These are phyloP conservation scores for Colletotrichum sp. DNA, from an alignment of 2,329 filamentous ascomycete species.

Conservation along the genomic window DNA sequence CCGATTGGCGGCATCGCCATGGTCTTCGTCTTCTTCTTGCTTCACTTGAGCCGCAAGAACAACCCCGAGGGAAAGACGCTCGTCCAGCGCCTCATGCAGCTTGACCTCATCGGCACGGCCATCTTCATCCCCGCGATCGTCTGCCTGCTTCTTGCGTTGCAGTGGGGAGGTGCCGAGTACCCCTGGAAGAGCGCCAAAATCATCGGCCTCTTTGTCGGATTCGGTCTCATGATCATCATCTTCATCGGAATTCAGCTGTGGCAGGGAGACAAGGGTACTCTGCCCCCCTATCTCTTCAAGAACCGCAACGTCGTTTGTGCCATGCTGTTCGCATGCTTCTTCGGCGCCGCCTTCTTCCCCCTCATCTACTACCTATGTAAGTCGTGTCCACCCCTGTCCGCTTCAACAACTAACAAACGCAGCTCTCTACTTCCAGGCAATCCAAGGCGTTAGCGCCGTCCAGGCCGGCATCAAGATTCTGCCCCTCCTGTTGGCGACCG, in stretches of 20 bases:
- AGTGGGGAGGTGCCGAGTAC: conserved; percentile 60
- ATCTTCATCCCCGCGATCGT: conserved; percentile 57
- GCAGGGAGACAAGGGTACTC: conserved; percentile 51
- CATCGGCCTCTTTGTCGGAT: conserved; percentile 56
- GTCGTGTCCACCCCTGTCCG: conserved; percentile 16
- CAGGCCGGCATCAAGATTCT: conserved; percentile 60
- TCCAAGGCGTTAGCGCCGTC: conserved; percentile 56
- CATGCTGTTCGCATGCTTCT: conserved; percentile 49
- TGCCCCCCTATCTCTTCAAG: conserved; percentile 54
- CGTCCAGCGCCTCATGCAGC: conserved; percentile 41
- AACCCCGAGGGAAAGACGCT: conserved; percentile 37
- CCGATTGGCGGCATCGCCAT: conserved; percentile 53
- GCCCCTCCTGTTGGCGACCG: conserved; percentile 55
- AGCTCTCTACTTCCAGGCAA: conserved; percentile 60
- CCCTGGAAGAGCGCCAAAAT: conserved; percentile 54
- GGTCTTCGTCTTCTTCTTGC: conserved; percentile 48
- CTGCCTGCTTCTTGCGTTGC: conserved; percentile 58
- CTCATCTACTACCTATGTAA: conserved; percentile 59
- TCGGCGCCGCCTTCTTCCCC: conserved; percentile 57
- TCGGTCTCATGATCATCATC: conserved; percentile 45
- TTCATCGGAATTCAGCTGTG: conserved; percentile 53
- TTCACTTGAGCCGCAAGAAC: conserved; percentile 37
- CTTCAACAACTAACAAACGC: neutral
- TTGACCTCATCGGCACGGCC: conserved; percentile 61
- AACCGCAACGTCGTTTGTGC: conserved; percentile 45